A percentile compares a stretch with the other conserved stretches of the same genome.
Conservation (phyloP, 768 basidiomycete species). For the Boletus eberwhitei region DNA sequence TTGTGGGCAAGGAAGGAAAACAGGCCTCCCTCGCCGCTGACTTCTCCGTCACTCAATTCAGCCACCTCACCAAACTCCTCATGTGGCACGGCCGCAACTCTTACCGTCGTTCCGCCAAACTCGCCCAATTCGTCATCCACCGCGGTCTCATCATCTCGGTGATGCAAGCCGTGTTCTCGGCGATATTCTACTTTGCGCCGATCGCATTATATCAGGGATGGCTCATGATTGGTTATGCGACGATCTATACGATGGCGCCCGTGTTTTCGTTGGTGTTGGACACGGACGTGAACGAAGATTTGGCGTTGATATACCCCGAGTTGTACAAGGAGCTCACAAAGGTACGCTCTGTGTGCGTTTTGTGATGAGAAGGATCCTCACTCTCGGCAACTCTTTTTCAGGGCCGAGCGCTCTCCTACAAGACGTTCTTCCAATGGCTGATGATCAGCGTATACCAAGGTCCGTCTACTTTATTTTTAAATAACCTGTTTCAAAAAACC, state of each 20-base stretch:
- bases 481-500: neutral
- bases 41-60: conserved; percentile 97
- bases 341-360: conserved; percentile 39
- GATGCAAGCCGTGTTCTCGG: conserved; percentile 96
- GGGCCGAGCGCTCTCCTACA: conserved; percentile 93
- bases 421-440: conserved; percentile 98
- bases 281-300: conserved; percentile 91
- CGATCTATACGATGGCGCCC: conserved; percentile 96
- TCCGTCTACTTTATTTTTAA: conserved; percentile 21
- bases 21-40: conserved; percentile 99
- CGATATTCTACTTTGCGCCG: conserved; percentile 91
- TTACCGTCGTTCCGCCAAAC: conserved; percentile 95
- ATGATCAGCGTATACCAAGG: conserved; percentile 99
- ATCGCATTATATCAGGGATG: conserved; percentile 98
- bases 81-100: conserved; percentile 99
- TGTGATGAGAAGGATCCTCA: neutral
- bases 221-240: conserved; percentile 96
- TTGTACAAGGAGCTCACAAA: conserved; percentile 97
- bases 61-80: conserved; percentile 89
- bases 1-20: conserved; percentile 98
- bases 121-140: conserved; percentile 98
- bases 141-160: conserved; percentile 95
- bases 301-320: conserved; percentile 94
- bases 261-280: conserved; percentile 97
- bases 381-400: conserved; percentile 29